Evolutionary conservation across 371 early-diverging fungal genomes (phyloP).

Genomic region (Encephalitozoon cuniculi): DNA sequence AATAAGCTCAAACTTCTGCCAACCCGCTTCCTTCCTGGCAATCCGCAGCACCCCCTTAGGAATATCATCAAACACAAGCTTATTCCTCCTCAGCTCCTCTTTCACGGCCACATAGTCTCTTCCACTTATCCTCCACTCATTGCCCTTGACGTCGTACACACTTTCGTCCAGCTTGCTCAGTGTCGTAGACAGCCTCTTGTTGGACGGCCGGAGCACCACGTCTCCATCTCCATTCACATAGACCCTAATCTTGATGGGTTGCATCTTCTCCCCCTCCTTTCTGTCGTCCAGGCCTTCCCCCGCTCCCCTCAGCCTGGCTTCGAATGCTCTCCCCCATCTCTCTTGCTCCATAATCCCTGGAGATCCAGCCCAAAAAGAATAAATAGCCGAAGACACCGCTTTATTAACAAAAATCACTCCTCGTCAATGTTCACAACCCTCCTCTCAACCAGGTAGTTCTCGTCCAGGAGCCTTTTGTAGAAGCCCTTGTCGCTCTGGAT

Average conservation of each 20-base stretch:
- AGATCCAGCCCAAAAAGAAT: background rate
- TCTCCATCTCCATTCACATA: conserved; percentile 15
- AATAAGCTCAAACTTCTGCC: conserved; percentile 3
- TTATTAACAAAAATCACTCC: background rate
- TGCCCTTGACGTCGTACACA: conserved; percentile 30
- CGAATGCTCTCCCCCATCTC: background rate
- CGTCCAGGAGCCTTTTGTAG: background rate
- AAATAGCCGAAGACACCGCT: background rate
- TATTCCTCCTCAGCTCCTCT: conserved; percentile 14
- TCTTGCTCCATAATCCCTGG: background rate
- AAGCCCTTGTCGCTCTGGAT: background rate
- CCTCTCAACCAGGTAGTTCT: conserved; percentile 4
- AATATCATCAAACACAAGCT: conserved; percentile 36
- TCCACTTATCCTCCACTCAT: conserved; percentile 38
- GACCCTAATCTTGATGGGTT: conserved; percentile 19
- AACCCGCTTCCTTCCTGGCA: background rate
- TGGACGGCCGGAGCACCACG: conserved; percentile 36
- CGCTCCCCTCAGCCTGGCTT: background rate
- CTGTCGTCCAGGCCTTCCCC: background rate
- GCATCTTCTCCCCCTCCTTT: background rate
- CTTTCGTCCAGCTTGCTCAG: conserved; percentile 18
- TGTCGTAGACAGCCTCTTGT: conserved; percentile 23
- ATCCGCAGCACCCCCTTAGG: conserved; percentile 32
- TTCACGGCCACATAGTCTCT: conserved; percentile 19
- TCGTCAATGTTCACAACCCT: background rate